phyloP scores from a whole-genome alignment of 2,329 filamentous ascomycete species.

The Ophiostoma piceae region DNA sequence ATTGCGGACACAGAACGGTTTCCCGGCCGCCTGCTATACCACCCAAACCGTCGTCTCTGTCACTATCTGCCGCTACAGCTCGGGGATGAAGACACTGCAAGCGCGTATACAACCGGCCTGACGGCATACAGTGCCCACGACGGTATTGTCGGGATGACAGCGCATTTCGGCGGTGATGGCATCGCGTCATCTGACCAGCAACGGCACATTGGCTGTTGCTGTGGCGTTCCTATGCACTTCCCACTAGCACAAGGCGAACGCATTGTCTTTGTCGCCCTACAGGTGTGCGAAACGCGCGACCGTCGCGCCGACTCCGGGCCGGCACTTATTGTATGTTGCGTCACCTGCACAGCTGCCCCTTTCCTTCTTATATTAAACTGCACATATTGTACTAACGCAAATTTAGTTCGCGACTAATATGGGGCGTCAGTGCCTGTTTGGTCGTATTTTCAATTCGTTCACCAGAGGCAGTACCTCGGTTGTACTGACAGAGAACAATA shows the following conservation, averaged over 20 bases:
- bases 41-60: constrained; percentile 20
- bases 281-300: neutral
- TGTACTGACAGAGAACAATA: neutral
- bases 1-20: constrained; percentile 20
- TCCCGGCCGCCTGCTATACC: constrained; percentile 19
- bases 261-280: constrained; percentile 18
- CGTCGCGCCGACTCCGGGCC: neutral
- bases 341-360: neutral
- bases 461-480: neutral
- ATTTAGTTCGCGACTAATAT: neutral
- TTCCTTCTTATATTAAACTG: neutral
- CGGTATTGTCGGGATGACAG: constrained; percentile 19
- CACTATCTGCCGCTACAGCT: constrained; percentile 21
- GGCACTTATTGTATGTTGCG: neutral
- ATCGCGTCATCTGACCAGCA: constrained; percentile 16
- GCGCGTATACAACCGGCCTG: constrained; percentile 14
- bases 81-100: neutral
- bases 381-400: neutral
- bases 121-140: constrained; percentile 15
- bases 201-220: constrained; percentile 19
- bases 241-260: constrained; percentile 10
- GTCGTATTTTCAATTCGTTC: neutral
- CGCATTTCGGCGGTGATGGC: constrained; percentile 22
- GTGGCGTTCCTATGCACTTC: constrained; percentile 18
- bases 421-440: neutral